These are phyloP conservation scores for Chalaropsis thielavioides DNA, from an alignment of 2,329 filamentous ascomycete species.

Conservation along the genomic window DNA sequence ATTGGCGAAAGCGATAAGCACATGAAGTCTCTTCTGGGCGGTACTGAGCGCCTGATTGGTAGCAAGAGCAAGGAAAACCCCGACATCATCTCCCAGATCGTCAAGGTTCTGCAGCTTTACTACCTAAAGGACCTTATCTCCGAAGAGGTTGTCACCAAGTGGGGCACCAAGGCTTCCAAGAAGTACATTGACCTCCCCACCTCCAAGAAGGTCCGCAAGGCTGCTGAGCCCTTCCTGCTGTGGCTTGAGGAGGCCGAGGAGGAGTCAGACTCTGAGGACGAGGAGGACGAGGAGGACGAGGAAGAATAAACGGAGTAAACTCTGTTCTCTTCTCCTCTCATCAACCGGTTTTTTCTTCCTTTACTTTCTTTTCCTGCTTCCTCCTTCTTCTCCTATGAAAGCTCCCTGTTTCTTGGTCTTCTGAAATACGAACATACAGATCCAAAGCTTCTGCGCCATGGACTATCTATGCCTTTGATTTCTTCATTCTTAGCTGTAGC, in stretches of 20 bases:
- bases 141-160: conserved; percentile 78
- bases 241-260: conserved; percentile 78
- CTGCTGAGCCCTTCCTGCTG: conserved; percentile 81
- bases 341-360: neutral
- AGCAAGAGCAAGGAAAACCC: conserved; percentile 58
- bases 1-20: conserved; percentile 73
- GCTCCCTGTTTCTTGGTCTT: neutral
- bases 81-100: conserved; percentile 59
- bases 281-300: conserved; percentile 20
- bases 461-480: neutral
- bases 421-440: conserved; percentile 1
- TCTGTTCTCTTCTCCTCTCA: neutral
- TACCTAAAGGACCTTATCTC: conserved; percentile 81
- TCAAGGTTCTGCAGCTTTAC: conserved; percentile 75
- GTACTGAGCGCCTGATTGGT: conserved; percentile 81
- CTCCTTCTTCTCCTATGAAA: neutral
- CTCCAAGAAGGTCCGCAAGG: conserved; percentile 91
- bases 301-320: conserved; percentile 11
- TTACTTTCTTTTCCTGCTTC: no score
- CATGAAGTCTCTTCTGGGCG: conserved; percentile 88
- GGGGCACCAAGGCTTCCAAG: conserved; percentile 93
- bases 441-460: neutral
- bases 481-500: neutral
- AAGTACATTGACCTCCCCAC: conserved; percentile 85
- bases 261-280: conserved; percentile 44